Evolutionary conservation across 2,329 filamentous ascomycete genomes (phyloP).

Genomic region (Clarireedia homoeocarpa): DNA sequence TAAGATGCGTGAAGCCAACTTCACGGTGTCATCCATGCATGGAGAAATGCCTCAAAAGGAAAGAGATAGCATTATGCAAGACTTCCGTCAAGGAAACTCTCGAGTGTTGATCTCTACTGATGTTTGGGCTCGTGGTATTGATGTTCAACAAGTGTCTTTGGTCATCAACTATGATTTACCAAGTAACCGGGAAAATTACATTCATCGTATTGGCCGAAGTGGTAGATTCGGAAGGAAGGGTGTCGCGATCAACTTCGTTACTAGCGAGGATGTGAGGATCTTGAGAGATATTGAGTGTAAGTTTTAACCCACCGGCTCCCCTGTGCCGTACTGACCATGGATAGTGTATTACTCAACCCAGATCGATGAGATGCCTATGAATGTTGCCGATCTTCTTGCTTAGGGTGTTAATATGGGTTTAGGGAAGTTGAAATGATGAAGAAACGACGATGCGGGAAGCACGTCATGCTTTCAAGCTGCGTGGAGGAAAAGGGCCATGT

Average conservation of each 20-base stretch:
- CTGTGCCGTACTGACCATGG: slow-evolving; percentile 13
- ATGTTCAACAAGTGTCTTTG: slow-evolving; percentile 94
- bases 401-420: slow-evolving; percentile 13
- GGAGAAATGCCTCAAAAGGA: slow-evolving; percentile 99
- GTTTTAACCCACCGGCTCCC: slow-evolving; percentile 29
- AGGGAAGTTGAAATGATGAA: not conserved
- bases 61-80: slow-evolving; percentile 97
- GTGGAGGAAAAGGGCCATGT: slow-evolving; percentile 26
- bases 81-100: slow-evolving; percentile 94
- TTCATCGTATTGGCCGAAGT: slow-evolving; percentile 93
- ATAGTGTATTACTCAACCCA: slow-evolving; percentile 67
- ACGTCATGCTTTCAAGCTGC: slow-evolving; percentile 17
- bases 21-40: slow-evolving; percentile 98
- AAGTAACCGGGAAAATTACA: slow-evolving; percentile 98
- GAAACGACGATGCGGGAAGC: slow-evolving; percentile 3
- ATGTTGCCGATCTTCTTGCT: slow-evolving; percentile 41
- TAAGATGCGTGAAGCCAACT: slow-evolving; percentile 98
- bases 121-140: slow-evolving; percentile 96
- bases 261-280: slow-evolving; percentile 94
- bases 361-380: slow-evolving; percentile 80
- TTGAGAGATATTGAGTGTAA: slow-evolving; percentile 90
- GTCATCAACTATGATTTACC: slow-evolving; percentile 99
- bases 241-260: slow-evolving; percentile 99
- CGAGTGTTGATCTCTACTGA: slow-evolving; percentile 95
- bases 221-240: slow-evolving; percentile 96